A percentile compares a stretch with the other conserved stretches of the same genome.
These are phyloP conservation scores for Laguncularia racemosa DNA, from an alignment of 345 rosid genomes.

Conservation along the genomic window DNA sequence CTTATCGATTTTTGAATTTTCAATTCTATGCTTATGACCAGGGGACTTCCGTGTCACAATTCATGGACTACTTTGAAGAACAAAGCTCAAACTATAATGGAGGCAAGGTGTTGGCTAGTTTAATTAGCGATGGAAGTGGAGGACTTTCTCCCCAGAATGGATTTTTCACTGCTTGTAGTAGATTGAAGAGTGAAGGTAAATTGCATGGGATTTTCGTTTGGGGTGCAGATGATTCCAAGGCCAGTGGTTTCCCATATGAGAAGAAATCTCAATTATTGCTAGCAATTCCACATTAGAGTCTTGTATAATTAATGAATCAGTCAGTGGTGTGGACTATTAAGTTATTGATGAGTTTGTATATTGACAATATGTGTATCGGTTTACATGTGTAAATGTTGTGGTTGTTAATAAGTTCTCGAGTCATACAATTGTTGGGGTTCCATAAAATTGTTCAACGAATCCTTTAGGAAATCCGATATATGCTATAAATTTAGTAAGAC, in stretches of 20 bases:
- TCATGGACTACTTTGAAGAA: slow-evolving; percentile 10
- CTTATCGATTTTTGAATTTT: slow-evolving; percentile 18
- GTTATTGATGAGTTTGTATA: too few species aligned
- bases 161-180: slow-evolving; percentile 15
- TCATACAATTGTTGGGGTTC: too few species aligned
- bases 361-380: too few species aligned
- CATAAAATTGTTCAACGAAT: too few species aligned
- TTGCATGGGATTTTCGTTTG: slow-evolving; percentile 17
- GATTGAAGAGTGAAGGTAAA: slow-evolving; percentile 13
- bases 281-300: slow-evolving; percentile 4
- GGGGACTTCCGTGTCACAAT: slow-evolving; percentile 13
- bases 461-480: too few species aligned
- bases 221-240: slow-evolving; percentile 18
- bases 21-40: slow-evolving; percentile 18
- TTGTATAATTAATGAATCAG: too few species aligned
- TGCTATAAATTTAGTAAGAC: too few species aligned
- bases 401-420: too few species aligned
- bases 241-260: slow-evolving; percentile 16
- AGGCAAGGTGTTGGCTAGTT: slow-evolving; percentile 17
- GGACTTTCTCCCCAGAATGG: slow-evolving; percentile 12
- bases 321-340: too few species aligned
- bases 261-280: slow-evolving; percentile 15
- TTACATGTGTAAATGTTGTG: too few species aligned
- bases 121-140: slow-evolving; percentile 10
- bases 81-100: slow-evolving; percentile 12